Evolutionary conservation across 2,329 filamentous ascomycete genomes (phyloP).

Genomic region (Trichoderma sp.): DNA sequence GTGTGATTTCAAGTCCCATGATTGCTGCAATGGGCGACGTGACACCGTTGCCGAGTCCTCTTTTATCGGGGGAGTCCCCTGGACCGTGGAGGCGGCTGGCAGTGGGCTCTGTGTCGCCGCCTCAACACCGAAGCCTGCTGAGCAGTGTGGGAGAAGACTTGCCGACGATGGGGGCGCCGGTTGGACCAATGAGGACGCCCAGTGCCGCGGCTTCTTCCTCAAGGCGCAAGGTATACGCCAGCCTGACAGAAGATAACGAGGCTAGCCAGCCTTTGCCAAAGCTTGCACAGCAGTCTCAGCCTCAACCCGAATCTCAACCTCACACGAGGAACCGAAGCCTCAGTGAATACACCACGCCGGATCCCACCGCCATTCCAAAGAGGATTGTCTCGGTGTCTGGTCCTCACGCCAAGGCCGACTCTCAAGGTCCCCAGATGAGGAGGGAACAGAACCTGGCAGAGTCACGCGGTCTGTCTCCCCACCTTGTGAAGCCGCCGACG

Average conservation of each 20-base stretch:
- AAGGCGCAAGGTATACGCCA: slow-evolving; percentile 55
- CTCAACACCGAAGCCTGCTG: slow-evolving; percentile 27
- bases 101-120: slow-evolving; percentile 44
- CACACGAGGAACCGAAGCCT: slow-evolving; percentile 77
- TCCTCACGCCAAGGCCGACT: slow-evolving; percentile 45
- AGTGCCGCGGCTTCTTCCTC: slow-evolving; percentile 47
- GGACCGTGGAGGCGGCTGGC: slow-evolving; percentile 61
- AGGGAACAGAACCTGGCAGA: slow-evolving; percentile 79
- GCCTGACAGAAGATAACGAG: slow-evolving; percentile 31
- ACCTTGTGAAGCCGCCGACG: slow-evolving; percentile 65
- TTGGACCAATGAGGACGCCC: slow-evolving; percentile 51
- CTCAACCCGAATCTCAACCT: slow-evolving; percentile 42
- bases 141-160: slow-evolving; percentile 33
- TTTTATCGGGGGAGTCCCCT: slow-evolving; percentile 62
- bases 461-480: slow-evolving; percentile 66
- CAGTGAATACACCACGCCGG: slow-evolving; percentile 76
- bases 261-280: slow-evolving; percentile 30
- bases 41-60: slow-evolving; percentile 74
- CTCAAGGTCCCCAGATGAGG: slow-evolving; percentile 49
- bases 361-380: slow-evolving; percentile 63
- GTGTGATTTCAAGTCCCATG: slow-evolving; percentile 67
- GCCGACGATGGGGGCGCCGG: slow-evolving; percentile 48
- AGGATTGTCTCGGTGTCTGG: slow-evolving; percentile 72
- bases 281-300: slow-evolving; percentile 23
- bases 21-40: slow-evolving; percentile 74